Evolutionary conservation across 2,329 filamentous ascomycete species (phyloP).

Genomic region (Trichoderma atroviride): DNA sequence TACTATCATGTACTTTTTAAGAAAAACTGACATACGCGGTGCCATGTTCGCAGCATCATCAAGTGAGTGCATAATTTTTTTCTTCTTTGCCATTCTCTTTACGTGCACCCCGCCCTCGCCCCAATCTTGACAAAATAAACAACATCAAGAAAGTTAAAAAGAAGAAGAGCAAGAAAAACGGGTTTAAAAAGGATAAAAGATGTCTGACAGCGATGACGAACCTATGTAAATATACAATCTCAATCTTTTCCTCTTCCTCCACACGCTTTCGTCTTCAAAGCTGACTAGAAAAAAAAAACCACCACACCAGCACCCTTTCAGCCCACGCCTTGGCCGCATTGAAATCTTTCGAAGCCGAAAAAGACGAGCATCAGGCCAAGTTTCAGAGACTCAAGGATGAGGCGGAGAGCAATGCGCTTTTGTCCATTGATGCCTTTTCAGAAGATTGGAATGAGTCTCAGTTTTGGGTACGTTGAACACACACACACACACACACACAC

Average conservation of each 20-base stretch:
- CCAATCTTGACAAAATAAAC: not conserved
- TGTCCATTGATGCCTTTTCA: slow-evolving; percentile 69
- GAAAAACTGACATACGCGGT: not conserved
- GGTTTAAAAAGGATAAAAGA: not conserved
- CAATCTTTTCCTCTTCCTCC: too few species aligned
- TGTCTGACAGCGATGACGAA: slow-evolving; percentile 21
- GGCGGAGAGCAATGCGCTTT: slow-evolving; percentile 55
- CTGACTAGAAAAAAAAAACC: not conserved
- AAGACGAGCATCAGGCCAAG: slow-evolving; percentile 64
- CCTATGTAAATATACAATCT: slow-evolving; percentile 11
- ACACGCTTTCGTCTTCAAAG: not conserved
- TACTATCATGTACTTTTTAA: not conserved
- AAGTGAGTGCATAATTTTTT: not conserved
- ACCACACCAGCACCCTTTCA: slow-evolving; percentile 56
- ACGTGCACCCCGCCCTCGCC: not conserved
- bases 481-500: not conserved
- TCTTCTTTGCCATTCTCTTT: not conserved
- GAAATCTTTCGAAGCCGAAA: slow-evolving; percentile 73
- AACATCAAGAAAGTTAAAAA: not conserved
- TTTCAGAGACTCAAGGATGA: slow-evolving; percentile 69
- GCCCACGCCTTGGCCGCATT: slow-evolving; percentile 68
- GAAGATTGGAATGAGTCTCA: slow-evolving; percentile 85
- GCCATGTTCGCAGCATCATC: not conserved
- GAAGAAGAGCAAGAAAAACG: not conserved
- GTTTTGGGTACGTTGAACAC: slow-evolving; percentile 67